phyloP scores from a whole-genome alignment of 805 yeast species.

The Jamesozyma gamospora region DNA sequence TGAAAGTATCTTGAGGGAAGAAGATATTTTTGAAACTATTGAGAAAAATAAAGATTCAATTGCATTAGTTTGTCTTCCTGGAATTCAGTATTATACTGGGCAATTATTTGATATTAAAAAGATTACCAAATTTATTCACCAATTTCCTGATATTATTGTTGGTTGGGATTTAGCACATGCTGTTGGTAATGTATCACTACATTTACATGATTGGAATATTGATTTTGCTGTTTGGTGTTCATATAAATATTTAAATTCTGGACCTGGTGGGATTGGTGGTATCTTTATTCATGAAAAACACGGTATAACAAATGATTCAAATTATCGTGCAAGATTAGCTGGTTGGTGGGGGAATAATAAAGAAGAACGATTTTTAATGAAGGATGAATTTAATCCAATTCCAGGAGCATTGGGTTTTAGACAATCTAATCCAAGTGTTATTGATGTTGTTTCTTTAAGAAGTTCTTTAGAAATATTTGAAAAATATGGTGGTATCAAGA shows the following conservation, averaged over 20 bases:
- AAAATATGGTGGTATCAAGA: slow-evolving; percentile 53
- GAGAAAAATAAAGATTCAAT: slow-evolving; percentile 48
- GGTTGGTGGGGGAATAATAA: slow-evolving; percentile 97
- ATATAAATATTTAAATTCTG: slow-evolving; percentile 81
- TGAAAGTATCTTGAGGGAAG: slow-evolving; percentile 48
- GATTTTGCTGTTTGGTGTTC: slow-evolving; percentile 96
- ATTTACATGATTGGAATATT: slow-evolving; percentile 78
- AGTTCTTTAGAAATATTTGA: slow-evolving; percentile 54
- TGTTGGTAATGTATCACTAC: slow-evolving; percentile 71
- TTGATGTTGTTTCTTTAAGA: slow-evolving; percentile 67
- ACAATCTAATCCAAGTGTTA: slow-evolving; percentile 83
- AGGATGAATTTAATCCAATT: slow-evolving; percentile 67
- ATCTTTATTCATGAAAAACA: slow-evolving; percentile 58
- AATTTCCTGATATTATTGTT: slow-evolving; percentile 39
- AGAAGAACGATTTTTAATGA: slow-evolving; percentile 64
- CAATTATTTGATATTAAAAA: slow-evolving; percentile 65
- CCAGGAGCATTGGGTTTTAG: slow-evolving; percentile 80
- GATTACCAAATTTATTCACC: slow-evolving; percentile 59
- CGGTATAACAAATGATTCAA: slow-evolving; percentile 19
- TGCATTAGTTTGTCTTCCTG: slow-evolving; percentile 73
- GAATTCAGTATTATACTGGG: slow-evolving; percentile 88
- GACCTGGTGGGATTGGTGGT: slow-evolving; percentile 92
- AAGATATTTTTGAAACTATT: slow-evolving; percentile 49
- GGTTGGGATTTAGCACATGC: slow-evolving; percentile 98
- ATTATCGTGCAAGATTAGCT: slow-evolving; percentile 58